Evolutionary conservation across 2,329 filamentous ascomycete genomes (phyloP).

Genomic region (Metarhizium brunneum): DNA sequence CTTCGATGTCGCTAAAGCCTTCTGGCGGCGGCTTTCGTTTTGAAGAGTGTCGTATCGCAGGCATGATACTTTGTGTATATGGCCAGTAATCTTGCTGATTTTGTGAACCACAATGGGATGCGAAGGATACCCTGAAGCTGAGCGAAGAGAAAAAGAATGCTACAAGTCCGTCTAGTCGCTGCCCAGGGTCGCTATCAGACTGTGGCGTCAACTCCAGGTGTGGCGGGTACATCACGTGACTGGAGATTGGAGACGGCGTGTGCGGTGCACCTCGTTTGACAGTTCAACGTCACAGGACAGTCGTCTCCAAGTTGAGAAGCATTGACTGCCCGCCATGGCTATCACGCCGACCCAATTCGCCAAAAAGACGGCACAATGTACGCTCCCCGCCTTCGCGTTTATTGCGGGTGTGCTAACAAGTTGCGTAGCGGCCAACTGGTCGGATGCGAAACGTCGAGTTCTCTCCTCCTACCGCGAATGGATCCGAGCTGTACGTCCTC

Average conservation of each 20-base stretch:
- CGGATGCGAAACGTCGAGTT: conserved; percentile 79
- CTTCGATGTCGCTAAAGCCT: conserved; percentile 81
- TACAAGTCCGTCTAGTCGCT: background rate
- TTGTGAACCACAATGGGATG: background rate
- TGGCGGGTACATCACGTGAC: conserved; percentile 21
- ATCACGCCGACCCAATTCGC: conserved; percentile 92
- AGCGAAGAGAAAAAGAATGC: background rate
- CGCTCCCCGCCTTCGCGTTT: conserved; percentile 22
- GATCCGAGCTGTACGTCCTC: conserved; percentile 78
- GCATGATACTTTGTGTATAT: conserved; percentile 43
- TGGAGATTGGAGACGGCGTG: conserved; percentile 2
- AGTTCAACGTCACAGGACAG: conserved; percentile 19
- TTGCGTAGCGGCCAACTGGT: conserved; percentile 70
- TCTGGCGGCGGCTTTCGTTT: conserved; percentile 77
- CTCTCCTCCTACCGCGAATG: conserved; percentile 87
- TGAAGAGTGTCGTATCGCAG: conserved; percentile 63
- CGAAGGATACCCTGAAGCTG: background rate
- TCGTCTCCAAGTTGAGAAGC: conserved; percentile 19
- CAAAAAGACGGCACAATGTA: conserved; percentile 69
- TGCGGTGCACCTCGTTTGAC: conserved; percentile 3
- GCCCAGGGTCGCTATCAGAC: background rate
- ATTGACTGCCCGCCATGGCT: conserved; percentile 55
- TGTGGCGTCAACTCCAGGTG: conserved; percentile 10
- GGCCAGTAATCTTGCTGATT: background rate
- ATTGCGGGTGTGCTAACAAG: conserved; percentile 24